These are phyloP conservation scores for Candida glucosophila DNA, from an alignment of 1,139 yeast species.

Conservation along the genomic window DNA sequence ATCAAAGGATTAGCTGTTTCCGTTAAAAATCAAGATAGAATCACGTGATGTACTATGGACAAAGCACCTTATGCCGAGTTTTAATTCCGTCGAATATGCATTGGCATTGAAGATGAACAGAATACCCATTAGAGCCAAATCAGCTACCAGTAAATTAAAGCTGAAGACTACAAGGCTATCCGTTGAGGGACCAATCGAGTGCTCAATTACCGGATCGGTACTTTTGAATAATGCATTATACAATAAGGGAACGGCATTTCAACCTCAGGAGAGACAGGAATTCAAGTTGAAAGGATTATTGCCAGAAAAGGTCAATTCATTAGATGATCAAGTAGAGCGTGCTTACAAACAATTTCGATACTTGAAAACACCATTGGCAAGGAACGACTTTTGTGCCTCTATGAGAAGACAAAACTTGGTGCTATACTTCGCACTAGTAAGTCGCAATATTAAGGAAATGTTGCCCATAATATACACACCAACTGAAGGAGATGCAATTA, in stretches of 20 bases:
- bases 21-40: no score
- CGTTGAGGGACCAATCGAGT: constrained; percentile 76
- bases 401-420: constrained; percentile 90
- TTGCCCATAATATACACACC: constrained; percentile 94
- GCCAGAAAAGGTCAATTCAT: constrained; percentile 73
- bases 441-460: constrained; percentile 82
- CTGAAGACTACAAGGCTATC: constrained; percentile 56
- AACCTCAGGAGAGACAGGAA: constrained; percentile 70
- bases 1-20: no score
- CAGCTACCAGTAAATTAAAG: constrained; percentile 47
- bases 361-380: constrained; percentile 78
- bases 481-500: constrained; percentile 96
- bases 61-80: no score
- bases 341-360: constrained; percentile 78
- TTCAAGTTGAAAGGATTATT: constrained; percentile 76
- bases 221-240: constrained; percentile 74
- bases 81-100: no score
- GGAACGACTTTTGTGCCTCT: constrained; percentile 86
- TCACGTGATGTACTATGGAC: no score
- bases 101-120: no score
- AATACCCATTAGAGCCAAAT: constrained; percentile 55
- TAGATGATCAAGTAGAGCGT: constrained; percentile 83
- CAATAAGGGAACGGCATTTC: constrained; percentile 92
- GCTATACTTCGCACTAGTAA: constrained; percentile 76
- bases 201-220: constrained; percentile 65